Evolutionary conservation across 352 stramenopile species (phyloP).

Genomic region (Phytophthora macrochlamydospora): DNA sequence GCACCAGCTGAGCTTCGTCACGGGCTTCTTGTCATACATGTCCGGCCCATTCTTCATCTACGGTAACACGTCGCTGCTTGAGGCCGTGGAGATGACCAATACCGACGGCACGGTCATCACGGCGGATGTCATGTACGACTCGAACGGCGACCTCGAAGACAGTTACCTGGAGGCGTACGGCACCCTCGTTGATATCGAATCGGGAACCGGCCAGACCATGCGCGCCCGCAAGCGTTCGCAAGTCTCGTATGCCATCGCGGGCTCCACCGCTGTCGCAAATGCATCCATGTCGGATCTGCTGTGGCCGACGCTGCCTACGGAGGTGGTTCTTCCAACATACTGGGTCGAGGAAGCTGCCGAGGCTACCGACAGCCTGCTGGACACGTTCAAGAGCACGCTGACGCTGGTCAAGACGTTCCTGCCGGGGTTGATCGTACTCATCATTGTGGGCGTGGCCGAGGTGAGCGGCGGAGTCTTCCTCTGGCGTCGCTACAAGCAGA

Average conservation of each 20-base stretch:
- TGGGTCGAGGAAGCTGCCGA: slow-evolving; percentile 57
- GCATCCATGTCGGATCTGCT: slow-evolving; percentile 68
- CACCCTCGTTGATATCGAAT: slow-evolving; percentile 73
- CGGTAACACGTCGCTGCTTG: slow-evolving; percentile 49
- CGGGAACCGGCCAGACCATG: slow-evolving; percentile 77
- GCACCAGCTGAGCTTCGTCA: slow-evolving; percentile 68
- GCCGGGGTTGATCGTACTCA: slow-evolving; percentile 60
- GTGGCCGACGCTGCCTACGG: slow-evolving; percentile 51
- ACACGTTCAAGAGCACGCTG: slow-evolving; percentile 58
- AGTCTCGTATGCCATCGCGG: slow-evolving; percentile 58
- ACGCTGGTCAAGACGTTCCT: slow-evolving; percentile 55
- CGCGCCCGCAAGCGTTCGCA: slow-evolving; percentile 61
- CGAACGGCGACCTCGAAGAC: slow-evolving; percentile 43
- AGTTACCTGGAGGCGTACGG: slow-evolving; percentile 51
- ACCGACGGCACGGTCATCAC: slow-evolving; percentile 48
- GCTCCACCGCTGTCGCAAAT: slow-evolving; percentile 42
- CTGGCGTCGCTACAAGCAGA: slow-evolving; percentile 42
- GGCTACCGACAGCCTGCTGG: slow-evolving; percentile 42
- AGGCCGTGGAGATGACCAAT: slow-evolving; percentile 63
- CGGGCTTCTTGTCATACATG: slow-evolving; percentile 72
- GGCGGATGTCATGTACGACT: slow-evolving; percentile 52
- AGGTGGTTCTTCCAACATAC: slow-evolving; percentile 70
- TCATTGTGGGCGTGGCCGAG: slow-evolving; percentile 49
- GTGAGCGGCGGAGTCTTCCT: slow-evolving; percentile 48
- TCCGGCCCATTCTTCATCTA: slow-evolving; percentile 77